Evolutionary conservation across 768 basidiomycete species (phyloP).

Genomic region (Termitomyces sp.): DNA sequence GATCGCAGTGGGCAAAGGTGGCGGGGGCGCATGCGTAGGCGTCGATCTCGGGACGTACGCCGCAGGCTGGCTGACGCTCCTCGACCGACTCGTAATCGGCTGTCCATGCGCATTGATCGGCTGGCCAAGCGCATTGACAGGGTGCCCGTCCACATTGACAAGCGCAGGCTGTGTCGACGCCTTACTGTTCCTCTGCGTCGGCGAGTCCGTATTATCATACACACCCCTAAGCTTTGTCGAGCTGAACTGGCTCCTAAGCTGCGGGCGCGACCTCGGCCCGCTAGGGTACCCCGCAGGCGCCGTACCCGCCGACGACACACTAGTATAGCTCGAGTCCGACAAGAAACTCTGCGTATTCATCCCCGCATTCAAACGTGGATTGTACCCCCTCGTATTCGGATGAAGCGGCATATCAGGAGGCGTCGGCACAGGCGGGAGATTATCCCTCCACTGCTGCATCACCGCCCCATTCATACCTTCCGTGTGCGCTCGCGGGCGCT

Average conservation of each 20-base stretch:
- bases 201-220: constrained; percentile 44
- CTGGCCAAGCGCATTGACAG: constrained; percentile 26
- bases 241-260: constrained; percentile 68
- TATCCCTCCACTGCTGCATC: constrained; percentile 64
- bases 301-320: constrained; percentile 24
- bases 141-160: constrained; percentile 25
- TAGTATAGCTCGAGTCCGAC: constrained; percentile 39
- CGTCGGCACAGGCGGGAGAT: constrained; percentile 37
- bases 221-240: constrained; percentile 54
- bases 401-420: constrained; percentile 15
- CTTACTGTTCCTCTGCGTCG: constrained; percentile 19
- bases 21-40: constrained; percentile 46
- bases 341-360: constrained; percentile 39
- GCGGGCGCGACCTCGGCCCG: constrained; percentile 36
- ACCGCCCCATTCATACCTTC: constrained; percentile 64
- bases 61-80: constrained; percentile 78
- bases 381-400: constrained; percentile 32
- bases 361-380: constrained; percentile 46
- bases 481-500: constrained; percentile 63
- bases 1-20: constrained; percentile 34
- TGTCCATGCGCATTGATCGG: constrained; percentile 25
- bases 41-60: constrained; percentile 58
- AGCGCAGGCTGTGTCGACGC: constrained; percentile 19
- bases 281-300: constrained; percentile 14
- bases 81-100: constrained; percentile 50